Evolutionary conservation across 2,329 filamentous ascomycete species (phyloP), one percentile per base, ranked within the genome.

Genomic region (Epichloe glyceriae): DNA sequence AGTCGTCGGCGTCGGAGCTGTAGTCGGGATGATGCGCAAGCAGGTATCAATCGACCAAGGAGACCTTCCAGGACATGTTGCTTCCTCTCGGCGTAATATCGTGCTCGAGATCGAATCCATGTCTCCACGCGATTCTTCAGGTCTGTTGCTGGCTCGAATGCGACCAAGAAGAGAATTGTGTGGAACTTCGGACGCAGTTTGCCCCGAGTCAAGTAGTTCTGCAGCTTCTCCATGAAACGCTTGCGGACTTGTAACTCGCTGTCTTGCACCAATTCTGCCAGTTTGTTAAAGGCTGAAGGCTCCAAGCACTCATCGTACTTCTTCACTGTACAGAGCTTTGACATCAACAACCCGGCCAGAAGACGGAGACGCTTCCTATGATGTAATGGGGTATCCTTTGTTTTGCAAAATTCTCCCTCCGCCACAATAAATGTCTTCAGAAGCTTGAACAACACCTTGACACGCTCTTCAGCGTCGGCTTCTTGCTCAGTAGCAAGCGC

Each of bases 11-110:
- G 5, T 79, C 76, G 2, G 74, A 65, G 54, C 78, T 81, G 58
- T 91, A 96, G 65, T 98, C 93, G 1, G 90, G 90, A 64, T 98
- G 93, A 64, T 97, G 91, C 5, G 91, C 90, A 42, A 98, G 76
- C 42, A 98, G 71, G 93, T 49, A 98, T 74, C 35, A 97, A 76
- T 8, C 93, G 82, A 26, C 86, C 82, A 63, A 97, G 86, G 12
- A 85, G 78, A 20, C 82, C 79, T 67, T 97, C 91, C 71, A 98
- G 80, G 7, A 85, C 75, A 50, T 80, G 75, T 58, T 76, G 80
- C 55, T 68, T 79, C 56, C 64, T 73, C 34, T 75, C 72, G 51
- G 69, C 68, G 61, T 86, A 87, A 50, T 78, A 75, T 19, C 82
- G 79, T 8, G 85, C 82, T 14, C 90, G 81, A 43, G 90, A 91